Conservation (phyloP, 2,329 filamentous ascomycete species). For the Colletotrichum eremochloae region DNA sequence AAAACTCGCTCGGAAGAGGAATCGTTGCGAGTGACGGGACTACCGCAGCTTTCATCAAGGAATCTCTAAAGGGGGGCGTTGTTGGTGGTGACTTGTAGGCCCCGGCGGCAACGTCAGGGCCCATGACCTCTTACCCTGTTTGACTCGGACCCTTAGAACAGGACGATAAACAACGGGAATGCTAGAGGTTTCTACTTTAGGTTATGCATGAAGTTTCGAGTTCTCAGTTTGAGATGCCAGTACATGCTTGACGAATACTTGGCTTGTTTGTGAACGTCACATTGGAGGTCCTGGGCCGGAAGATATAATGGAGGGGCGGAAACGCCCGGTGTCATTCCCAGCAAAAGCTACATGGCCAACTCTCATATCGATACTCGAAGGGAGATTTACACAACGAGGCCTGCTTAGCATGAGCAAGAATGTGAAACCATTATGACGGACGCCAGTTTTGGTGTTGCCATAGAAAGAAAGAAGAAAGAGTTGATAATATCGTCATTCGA, state of each 20-base stretch:
- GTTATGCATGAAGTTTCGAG: neutral
- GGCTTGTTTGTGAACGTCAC: neutral
- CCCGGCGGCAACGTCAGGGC: too few relatives aligned
- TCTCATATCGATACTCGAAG: neutral
- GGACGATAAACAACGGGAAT: neutral
- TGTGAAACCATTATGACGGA: too few relatives aligned
- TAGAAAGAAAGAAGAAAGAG: neutral
- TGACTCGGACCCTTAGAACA: neutral
- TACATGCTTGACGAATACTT: neutral
- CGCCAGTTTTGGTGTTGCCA: neutral
- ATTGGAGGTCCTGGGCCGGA: neutral
- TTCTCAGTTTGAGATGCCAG: neutral
- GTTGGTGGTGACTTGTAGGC: too few relatives aligned
- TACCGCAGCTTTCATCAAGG: too few relatives aligned
- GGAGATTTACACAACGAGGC: neutral
- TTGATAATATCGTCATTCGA: too few relatives aligned
- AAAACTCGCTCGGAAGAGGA: too few relatives aligned
- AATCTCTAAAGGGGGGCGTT: too few relatives aligned
- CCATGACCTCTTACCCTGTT: too few relatives aligned
- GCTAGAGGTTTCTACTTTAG: neutral
- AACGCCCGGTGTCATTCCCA: neutral
- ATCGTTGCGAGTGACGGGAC: too few relatives aligned
- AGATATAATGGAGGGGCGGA: neutral
- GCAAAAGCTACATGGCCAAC: neutral
- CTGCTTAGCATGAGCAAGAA: neutral